Base-by-base conservation (phyloP, 139 green algal genomes). In the Spirogloea muscicola region DNA sequence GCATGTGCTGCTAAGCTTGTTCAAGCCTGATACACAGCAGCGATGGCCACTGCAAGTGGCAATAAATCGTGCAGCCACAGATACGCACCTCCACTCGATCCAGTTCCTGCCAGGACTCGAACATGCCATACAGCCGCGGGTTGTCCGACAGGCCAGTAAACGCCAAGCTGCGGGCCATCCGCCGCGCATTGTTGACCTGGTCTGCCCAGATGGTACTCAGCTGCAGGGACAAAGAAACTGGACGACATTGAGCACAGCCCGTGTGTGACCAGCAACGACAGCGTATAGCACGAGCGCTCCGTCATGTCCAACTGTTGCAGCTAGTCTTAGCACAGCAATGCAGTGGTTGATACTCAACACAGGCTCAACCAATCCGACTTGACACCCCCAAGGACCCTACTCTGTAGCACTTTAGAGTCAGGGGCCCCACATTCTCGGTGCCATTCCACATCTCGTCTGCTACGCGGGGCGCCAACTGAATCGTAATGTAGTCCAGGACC, bases 201-300 rank as follows among this genome's bases (percentile, higher is more conserved):
- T 64, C 57, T 16, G 57, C 57, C 57, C 57, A 64, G 25, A 64
- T 64, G 27, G 57, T 64, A 29, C 49, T 37, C 0, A 29, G 31
- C 49, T 60, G 49, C n/a, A 59, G 31, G 49, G 49, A 29, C 7
- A 60, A 37, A 16, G 16, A 16, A 29, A 29, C 34, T 59, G 9
- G 49, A n/a, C 9, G 49, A 59, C 16, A n/a, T 52, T 10, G 43
- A 52, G 9, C 49, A 51, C 43, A 51, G 43, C 43, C n/a, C n/a
- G n/a, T 51, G 16, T 16, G 43, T 16, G 16, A 10, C 43, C 43
- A 51, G 10, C 55, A 10, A 62, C 21, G 16, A 33, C 61, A n/a
- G n/a, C n/a, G n/a, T n/a, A n/a, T n/a, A n/a, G n/a, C n/a, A n/a
- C n/a, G n/a, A n/a, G n/a, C n/a, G n/a, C n/a, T n/a, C n/a, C 13